phyloP scores from a whole-genome alignment of 352 stramenopile genomes.

The Phytophthora agathidicida region DNA sequence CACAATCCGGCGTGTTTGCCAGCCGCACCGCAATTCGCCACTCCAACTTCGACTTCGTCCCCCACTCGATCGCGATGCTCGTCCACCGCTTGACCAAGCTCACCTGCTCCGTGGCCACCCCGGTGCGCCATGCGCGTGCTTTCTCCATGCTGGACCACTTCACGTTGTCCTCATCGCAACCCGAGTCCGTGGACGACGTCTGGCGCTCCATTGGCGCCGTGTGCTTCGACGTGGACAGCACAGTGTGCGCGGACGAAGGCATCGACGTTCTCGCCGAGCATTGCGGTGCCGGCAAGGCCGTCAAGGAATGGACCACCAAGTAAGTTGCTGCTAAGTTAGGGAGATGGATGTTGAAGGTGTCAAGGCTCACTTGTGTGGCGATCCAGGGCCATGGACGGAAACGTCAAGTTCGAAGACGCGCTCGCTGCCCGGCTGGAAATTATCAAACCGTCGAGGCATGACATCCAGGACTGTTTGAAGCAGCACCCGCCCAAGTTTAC shows the following conservation, averaged over 20 bases:
- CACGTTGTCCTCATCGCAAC: slow-evolving; percentile 23
- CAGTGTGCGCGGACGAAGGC: slow-evolving; percentile 97
- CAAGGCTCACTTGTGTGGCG: not conserved
- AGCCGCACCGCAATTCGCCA: slow-evolving; percentile 19
- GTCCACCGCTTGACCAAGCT: slow-evolving; percentile 31
- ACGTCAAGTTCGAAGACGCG: slow-evolving; percentile 98
- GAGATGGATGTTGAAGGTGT: not conserved
- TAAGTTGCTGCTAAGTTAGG: slow-evolving; percentile 31
- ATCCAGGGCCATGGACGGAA: slow-evolving; percentile 97
- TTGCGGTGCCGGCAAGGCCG: slow-evolving; percentile 93
- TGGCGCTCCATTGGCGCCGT: slow-evolving; percentile 79
- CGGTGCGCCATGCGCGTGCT: slow-evolving; percentile 26
- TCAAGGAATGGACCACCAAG: slow-evolving; percentile 95
- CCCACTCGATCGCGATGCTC: slow-evolving; percentile 24
- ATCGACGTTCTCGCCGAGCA: slow-evolving; percentile 98
- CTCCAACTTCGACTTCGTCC: slow-evolving; percentile 25
- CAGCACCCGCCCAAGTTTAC: slow-evolving; percentile 93
- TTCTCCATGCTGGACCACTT: slow-evolving; percentile 34
- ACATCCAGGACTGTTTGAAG: slow-evolving; percentile 91
- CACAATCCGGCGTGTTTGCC: slow-evolving; percentile 6
- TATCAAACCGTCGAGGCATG: slow-evolving; percentile 92
- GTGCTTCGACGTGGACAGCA: slow-evolving; percentile 97
- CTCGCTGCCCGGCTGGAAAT: slow-evolving; percentile 95
- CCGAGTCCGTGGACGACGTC: slow-evolving; percentile 43
- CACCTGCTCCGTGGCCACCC: slow-evolving; percentile 21